Evolutionary conservation across 768 basidiomycete genomes (phyloP).

Genomic region (Xanthoconium purpureum): DNA sequence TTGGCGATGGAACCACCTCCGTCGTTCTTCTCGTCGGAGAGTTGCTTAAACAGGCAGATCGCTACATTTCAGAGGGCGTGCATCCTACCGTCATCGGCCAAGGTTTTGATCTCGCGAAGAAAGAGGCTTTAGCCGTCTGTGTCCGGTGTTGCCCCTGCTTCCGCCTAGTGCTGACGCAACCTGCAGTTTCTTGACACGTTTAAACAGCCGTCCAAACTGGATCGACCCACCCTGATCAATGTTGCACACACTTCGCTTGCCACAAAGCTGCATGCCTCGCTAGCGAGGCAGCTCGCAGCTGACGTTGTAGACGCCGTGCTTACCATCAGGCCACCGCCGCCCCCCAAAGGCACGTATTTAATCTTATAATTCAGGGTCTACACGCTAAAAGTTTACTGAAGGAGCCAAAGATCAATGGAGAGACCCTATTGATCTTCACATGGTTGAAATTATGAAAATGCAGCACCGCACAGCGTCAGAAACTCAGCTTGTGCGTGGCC

Average conservation of each 20-base stretch:
- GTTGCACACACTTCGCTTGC: slow-evolving; percentile 94
- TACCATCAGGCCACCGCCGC: slow-evolving; percentile 72
- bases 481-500: slow-evolving; percentile 90
- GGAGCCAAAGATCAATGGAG: slow-evolving; percentile 66
- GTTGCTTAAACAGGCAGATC: slow-evolving; percentile 94
- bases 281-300: slow-evolving; percentile 86
- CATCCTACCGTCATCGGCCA: slow-evolving; percentile 95
- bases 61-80: slow-evolving; percentile 96
- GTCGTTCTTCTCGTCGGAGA: slow-evolving; percentile 96
- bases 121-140: slow-evolving; percentile 83
- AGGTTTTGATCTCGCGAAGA: slow-evolving; percentile 97
- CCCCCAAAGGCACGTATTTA: slow-evolving; percentile 50
- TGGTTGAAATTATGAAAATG: slow-evolving; percentile 99
- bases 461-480: slow-evolving; percentile 98
- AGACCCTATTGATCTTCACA: slow-evolving; percentile 96
- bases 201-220: slow-evolving; percentile 73
- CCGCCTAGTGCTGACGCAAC: slow-evolving; percentile 20
- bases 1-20: slow-evolving; percentile 97
- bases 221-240: slow-evolving; percentile 88
- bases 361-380: slow-evolving; percentile 25
- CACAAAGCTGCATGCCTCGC: slow-evolving; percentile 79
- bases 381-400: slow-evolving; percentile 32
- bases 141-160: slow-evolving; percentile 15
- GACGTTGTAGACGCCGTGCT: slow-evolving; percentile 95
- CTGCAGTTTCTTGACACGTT: slow-evolving; percentile 88